Evolutionary conservation across 371 early-diverging fungal genomes (phyloP), one percentile per base, ranked within the genome.

Genomic region (Saksenaea oblongispora): DNA sequence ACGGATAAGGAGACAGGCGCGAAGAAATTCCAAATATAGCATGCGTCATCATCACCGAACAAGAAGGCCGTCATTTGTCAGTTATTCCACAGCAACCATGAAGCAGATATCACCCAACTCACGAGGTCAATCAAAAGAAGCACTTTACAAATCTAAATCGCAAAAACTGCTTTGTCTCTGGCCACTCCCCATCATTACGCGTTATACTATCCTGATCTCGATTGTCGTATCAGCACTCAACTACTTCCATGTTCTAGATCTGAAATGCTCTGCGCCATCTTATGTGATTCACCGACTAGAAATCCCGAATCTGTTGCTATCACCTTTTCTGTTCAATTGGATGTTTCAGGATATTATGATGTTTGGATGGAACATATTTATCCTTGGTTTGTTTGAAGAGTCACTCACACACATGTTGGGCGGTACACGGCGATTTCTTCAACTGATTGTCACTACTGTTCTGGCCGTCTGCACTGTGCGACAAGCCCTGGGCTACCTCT

Each of bases 131-230:
- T 34, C 17, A 31, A 57, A 39, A 22, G 39, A 39, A 59, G 24
- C 41, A 22, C 24, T 24, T 34, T 17, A 34, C 17, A 69, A 72
- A 44, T 58, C 61, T 14, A 68, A 82, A 62, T 75, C 82, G 11
- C 82, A 80, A 54, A 76, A 76, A 51, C 26, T 80, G 26, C 61
- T 83, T 3, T 75, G 75, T 51, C 56, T 83, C 15, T 83, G 84
- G 84, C 82, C 84, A 2, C 62, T 84, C 11, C 84, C 84, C 10
- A 59, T 74, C 11, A 66, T 82, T 4, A 84, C 84, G 14, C 74
- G 84, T 17, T 77, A 75, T 56, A 75, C 73, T 61, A 77, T 82
- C 47, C 41, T 73, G 5, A 51, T 82, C 17, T 71, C 84, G 1
- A 4, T 74, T 0, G 7, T 80, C 22, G 55, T 82, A 15, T 82